These are phyloP conservation scores for Aspergillus sclerotiicarbonarius DNA, from an alignment of 495 filamentous ascomycete genomes.

Conservation along the genomic window DNA sequence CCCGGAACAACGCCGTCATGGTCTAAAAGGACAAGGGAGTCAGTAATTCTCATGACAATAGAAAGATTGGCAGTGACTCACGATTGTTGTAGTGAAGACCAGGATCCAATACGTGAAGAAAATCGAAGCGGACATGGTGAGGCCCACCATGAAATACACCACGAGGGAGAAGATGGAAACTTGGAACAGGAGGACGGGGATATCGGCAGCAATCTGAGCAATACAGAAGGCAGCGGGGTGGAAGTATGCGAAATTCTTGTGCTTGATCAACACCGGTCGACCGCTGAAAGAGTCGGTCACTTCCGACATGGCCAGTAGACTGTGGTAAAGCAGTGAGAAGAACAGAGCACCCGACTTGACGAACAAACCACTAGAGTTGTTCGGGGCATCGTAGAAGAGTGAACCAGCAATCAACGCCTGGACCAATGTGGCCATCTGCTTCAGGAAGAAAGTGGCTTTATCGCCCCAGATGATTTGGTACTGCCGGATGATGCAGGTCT, in stretches of 20 bases:
- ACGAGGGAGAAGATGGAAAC: slow-evolving; percentile 64
- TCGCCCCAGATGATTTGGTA: slow-evolving; percentile 61
- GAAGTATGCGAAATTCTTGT: slow-evolving; percentile 74
- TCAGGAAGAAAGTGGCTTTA: slow-evolving; percentile 58
- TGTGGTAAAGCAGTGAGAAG: slow-evolving; percentile 73
- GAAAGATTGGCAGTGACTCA: slow-evolving; percentile 10
- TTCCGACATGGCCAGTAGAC: slow-evolving; percentile 69
- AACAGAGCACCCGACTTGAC: slow-evolving; percentile 61
- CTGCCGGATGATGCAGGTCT: slow-evolving; percentile 51
- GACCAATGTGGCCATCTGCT: slow-evolving; percentile 47
- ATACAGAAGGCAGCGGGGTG: slow-evolving; percentile 71
- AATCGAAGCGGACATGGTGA: slow-evolving; percentile 44
- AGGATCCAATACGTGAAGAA: slow-evolving; percentile 52
- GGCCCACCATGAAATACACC: slow-evolving; percentile 70
- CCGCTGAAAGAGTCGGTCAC: slow-evolving; percentile 67
- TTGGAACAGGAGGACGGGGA: slow-evolving; percentile 65
- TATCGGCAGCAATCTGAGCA: slow-evolving; percentile 66
- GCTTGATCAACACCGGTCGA: slow-evolving; percentile 71
- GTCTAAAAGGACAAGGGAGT: background rate
- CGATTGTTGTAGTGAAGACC: slow-evolving; percentile 27
- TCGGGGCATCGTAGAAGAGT: slow-evolving; percentile 40
- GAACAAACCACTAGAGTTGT: slow-evolving; percentile 47
- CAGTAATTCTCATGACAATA: background rate
- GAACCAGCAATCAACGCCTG: slow-evolving; percentile 46
- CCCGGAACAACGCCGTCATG: slow-evolving; percentile 55